phyloP scores from a whole-genome alignment of 2,329 filamentous ascomycete genomes.

The Colletotrichum noveboracense region DNA sequence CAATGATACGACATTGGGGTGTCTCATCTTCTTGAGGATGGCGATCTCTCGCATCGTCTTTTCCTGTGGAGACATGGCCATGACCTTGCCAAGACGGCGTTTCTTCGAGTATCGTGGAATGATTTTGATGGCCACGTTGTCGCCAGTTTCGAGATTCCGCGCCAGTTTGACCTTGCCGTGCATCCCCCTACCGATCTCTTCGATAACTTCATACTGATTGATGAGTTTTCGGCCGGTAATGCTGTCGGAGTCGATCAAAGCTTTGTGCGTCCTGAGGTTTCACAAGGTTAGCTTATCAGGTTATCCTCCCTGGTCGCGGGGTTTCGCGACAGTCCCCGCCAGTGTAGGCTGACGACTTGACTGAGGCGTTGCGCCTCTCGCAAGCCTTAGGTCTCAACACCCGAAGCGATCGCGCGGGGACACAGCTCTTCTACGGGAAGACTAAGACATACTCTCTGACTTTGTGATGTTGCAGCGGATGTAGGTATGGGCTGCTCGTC shows the following conservation, averaged over 20 bases:
- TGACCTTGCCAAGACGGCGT: constrained; percentile 85
- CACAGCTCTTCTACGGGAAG: neutral
- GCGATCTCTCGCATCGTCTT: constrained; percentile 96
- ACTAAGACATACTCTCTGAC: constrained; percentile 70
- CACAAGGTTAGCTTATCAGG: constrained; percentile 6
- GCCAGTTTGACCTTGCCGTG: constrained; percentile 98
- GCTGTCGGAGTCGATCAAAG: constrained; percentile 86
- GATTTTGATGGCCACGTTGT: constrained; percentile 96
- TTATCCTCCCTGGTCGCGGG: constrained; percentile 1
- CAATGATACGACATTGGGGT: constrained; percentile 94
- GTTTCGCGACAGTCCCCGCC: neutral
- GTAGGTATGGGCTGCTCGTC: constrained; percentile 66
- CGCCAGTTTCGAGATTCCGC: constrained; percentile 75
- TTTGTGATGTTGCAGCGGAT: constrained; percentile 74
- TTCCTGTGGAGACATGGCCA: constrained; percentile 67
- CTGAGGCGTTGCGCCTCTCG: neutral
- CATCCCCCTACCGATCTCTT: constrained; percentile 93
- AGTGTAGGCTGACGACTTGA: neutral
- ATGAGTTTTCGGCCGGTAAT: constrained; percentile 93
- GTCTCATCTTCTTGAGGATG: constrained; percentile 96
- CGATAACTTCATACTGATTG: constrained; percentile 97
- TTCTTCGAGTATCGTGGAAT: constrained; percentile 95
- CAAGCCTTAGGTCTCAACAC: neutral
- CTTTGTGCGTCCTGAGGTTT: constrained; percentile 76
- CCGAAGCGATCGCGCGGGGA: too few species aligned